These are phyloP conservation scores for Rhodotorula sphaerocarpa DNA, from an alignment of 768 basidiomycete species.

Conservation along the genomic window DNA sequence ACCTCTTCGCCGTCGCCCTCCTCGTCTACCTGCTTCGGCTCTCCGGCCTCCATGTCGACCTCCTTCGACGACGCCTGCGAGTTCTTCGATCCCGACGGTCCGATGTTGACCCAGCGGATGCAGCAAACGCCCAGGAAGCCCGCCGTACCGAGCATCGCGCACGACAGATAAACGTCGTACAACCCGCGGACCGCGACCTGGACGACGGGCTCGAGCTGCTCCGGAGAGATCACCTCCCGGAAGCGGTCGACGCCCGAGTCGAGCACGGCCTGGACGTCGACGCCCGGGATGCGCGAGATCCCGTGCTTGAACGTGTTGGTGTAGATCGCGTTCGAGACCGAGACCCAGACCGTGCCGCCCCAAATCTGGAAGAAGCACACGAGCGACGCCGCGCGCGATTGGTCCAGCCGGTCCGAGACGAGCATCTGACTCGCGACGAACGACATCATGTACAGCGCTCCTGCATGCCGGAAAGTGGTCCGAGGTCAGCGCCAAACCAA, in stretches of 20 bases:
- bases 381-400: constrained; percentile 10
- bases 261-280: constrained; percentile 22
- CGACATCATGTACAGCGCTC: constrained; percentile 20
- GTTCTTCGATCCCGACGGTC: no score
- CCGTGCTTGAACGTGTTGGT: constrained; percentile 23
- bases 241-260: constrained; percentile 21
- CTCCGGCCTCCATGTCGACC: no score
- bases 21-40: no score
- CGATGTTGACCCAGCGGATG: constrained; percentile 15
- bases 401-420: neutral
- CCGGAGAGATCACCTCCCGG: constrained; percentile 18
- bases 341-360: constrained; percentile 25
- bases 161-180: constrained; percentile 16
- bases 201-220: constrained; percentile 13
- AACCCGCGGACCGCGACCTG: neutral
- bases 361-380: constrained; percentile 30
- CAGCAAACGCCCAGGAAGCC: constrained; percentile 6
- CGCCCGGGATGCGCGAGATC: constrained; percentile 6
- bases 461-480: neutral
- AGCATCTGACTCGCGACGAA: constrained; percentile 23
- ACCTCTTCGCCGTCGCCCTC: no score
- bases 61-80: no score
- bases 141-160: constrained; percentile 7
- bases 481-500: no score
- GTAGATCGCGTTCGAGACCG: constrained; percentile 19